Base-by-base conservation (phyloP, 768 basidiomycete genomes). In the Tubosaeta sp. region DNA sequence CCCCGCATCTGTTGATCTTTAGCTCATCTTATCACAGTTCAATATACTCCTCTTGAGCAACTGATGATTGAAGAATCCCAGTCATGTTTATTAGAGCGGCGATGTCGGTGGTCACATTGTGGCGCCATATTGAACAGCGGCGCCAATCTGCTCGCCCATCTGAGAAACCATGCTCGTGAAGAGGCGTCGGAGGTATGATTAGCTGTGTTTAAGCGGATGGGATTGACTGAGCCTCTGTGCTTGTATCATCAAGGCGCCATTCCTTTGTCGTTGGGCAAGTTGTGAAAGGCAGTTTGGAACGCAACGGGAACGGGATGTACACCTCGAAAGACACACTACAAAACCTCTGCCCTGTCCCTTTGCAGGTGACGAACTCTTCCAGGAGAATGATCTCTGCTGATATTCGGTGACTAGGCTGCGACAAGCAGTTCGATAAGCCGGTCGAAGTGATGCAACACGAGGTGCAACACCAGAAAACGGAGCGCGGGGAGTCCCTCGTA, bases 61-160 rank as follows among this genome's bases (percentile, higher is more conserved):
- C 65, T 72, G 39, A 74, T 77, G 32, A 67, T 83, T 54, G 63
- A 72, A 48, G 62, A 80, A 52, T 75, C 84, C 49, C 77, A 73
- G 52, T 72, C 74, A 8, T 72, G 80, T 54, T 54, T 85, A 48
- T 71, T 70, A 48, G 71, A 73, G 55, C 63, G 71, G 41, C 69
- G 65, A 11, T 89, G 86, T 67, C 74, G 72, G 63, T 90, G 86
- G 86, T 67, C 65, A 50, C 71, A 72, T 26, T 90, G 87, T 65
- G 73, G 72, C 52, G 72, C 71, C 38, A 58, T 80, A 13, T 59
- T 86, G 56, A 85, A 83, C 60, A 82, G 82, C 42, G 67, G 71
- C 6, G 70, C 75, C 39, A 74, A 69, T 41, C 64, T 88, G 46
- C 61, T 76, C 34, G 61, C 66, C 17, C 87, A 89, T 71, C 64